Evolutionary conservation across 176 grass and related monocot genomes (phyloP).

Genomic region (Ampelocalamus luodianensis): DNA sequence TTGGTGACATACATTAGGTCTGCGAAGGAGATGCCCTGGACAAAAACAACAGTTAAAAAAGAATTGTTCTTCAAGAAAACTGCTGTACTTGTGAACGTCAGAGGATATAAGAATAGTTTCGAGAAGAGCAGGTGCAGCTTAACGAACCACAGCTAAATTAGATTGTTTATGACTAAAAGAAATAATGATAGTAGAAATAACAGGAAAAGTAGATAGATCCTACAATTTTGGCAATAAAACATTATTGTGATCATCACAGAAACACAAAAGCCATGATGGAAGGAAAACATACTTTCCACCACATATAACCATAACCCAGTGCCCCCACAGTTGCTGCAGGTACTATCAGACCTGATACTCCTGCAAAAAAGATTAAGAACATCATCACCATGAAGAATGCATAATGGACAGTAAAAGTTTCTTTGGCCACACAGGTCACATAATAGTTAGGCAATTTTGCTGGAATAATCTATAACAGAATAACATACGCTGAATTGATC

Average conservation of each 20-base stretch:
- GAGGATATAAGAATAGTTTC: constrained; percentile 8
- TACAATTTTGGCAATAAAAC: constrained; percentile 8
- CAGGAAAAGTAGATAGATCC: background rate
- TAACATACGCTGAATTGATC: background rate
- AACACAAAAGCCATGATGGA: constrained; percentile 36
- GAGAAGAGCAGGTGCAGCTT: constrained; percentile 23
- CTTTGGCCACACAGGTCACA: background rate
- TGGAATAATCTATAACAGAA: background rate
- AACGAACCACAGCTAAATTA: background rate
- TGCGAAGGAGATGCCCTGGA: constrained; percentile 77
- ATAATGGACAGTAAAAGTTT: background rate
- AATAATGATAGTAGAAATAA: constrained; percentile 18
- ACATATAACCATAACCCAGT: constrained; percentile 95
- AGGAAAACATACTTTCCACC: constrained; percentile 86
- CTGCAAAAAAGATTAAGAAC: constrained; percentile 51
- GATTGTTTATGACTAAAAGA: background rate
- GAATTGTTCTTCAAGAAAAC: background rate
- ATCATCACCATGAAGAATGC: constrained; percentile 33
- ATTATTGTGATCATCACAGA: constrained; percentile 27
- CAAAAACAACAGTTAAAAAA: constrained; percentile 35
- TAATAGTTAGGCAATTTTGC: background rate
- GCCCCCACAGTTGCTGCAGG: constrained; percentile 88
- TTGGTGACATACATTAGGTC: constrained; percentile 99
- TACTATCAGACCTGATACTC: constrained; percentile 75
- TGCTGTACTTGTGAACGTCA: background rate